A percentile compares a stretch with the other conserved stretches of the same genome.
Evolutionary conservation across 2,329 filamentous ascomycete species (phyloP).

Genomic region (Shiraia bambusicola): DNA sequence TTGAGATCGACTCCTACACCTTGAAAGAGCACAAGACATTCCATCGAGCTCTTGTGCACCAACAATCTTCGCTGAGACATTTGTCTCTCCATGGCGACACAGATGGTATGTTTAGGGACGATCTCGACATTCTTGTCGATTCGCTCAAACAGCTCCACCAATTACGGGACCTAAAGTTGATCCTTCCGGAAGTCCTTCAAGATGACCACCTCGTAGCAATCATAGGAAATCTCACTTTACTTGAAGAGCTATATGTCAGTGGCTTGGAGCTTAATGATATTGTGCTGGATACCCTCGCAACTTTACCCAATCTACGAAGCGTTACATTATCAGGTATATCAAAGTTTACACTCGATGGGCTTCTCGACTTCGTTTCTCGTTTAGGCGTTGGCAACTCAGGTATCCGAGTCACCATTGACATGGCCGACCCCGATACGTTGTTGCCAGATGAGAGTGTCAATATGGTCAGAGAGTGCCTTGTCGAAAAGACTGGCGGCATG

Average conservation of each 20-base stretch:
- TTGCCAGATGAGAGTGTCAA: conserved; percentile 45
- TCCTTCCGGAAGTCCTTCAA: conserved; percentile 55
- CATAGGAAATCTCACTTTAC: conserved; percentile 46
- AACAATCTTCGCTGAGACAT: conserved; percentile 53
- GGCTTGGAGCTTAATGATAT: conserved; percentile 57
- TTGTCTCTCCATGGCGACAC: conserved; percentile 52
- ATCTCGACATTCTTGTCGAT: conserved; percentile 52
- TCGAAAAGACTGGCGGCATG: conserved; percentile 45
- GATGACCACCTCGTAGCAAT: conserved; percentile 54
- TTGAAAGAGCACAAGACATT: conserved; percentile 55
- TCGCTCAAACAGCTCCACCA: conserved; percentile 55
- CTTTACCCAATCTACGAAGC: conserved; percentile 52
- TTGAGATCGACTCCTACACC: conserved; percentile 54
- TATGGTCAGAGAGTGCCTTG: conserved; percentile 42
- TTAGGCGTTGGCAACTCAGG: conserved; percentile 47
- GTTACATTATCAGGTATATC: conserved; percentile 59
- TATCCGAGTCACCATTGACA: conserved; percentile 48
- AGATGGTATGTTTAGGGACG: conserved; percentile 50
- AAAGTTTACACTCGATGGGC: conserved; percentile 54
- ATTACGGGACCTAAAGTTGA: conserved; percentile 56
- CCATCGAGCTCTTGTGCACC: conserved; percentile 54
- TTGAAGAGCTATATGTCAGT: conserved; percentile 60
- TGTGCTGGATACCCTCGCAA: conserved; percentile 49
- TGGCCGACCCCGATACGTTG: conserved; percentile 47
- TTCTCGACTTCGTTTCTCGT: conserved; percentile 49